Evolutionary conservation across 352 stramenopile genomes (phyloP), one percentile per base, ranked within the genome.

Genomic region (Nothophytophthora sp.): DNA sequence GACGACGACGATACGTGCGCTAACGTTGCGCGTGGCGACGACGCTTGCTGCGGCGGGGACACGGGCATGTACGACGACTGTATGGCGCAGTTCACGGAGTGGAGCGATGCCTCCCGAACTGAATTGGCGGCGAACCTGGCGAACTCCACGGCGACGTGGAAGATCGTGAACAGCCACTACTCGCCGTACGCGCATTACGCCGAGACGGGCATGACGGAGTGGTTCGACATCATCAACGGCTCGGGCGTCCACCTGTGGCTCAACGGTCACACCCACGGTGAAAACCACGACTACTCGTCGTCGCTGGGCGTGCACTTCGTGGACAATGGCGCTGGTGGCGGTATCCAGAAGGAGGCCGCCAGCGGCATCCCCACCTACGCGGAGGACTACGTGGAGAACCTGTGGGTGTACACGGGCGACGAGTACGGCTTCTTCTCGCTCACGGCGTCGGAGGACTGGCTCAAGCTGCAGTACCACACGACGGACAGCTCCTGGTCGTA

Each of bases 341-440:
- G 80, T 55, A 90, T 90, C 52, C 73, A 86, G 55, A 87, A 76
- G 39, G 58, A 85, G 44, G 87, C 81, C 32, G 67, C 78, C 4
- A 81, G 73, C 36, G 78, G 74, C 32, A 87, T 89, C 30, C 75
- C 78, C 0, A 68, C 60, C 3, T 81, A 85, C 52, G 76, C 74
- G 1, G 46, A 60, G 34, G 45, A 61, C 35, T 75, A 78, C 12
- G 58, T 91, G 3, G 56, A 73, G 35, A 87, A 87, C 42, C 36
- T 86, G 11, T 90, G 80, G 80, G 53, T 63, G 15, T 82, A 79
- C 28, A 59, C 60, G 12, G 73, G 76, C 19, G 68, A 73, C 16
- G 75, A 82, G 46, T 90, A 89, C 28, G 80, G 77, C 5, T 80
- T 88, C 37, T 90, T 92, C 50, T 71, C 72, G 18, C 33, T 92